Evolutionary conservation across 192 early-diverging fungal genomes (phyloP), one percentile per base, ranked within the genome.

Genomic region (Rhizoclosmatium globosum): DNA sequence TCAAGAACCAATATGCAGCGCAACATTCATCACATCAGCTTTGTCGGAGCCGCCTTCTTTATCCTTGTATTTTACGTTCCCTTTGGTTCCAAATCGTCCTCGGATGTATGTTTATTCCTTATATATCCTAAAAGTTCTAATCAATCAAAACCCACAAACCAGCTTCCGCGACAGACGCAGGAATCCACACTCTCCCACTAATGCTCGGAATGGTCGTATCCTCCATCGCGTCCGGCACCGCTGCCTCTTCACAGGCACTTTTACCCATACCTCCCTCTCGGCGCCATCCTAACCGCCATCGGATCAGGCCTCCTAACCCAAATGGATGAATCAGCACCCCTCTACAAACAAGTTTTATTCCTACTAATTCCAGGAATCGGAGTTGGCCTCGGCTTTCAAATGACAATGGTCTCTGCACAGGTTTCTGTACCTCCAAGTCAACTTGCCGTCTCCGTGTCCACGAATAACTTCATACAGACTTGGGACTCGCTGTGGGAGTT

Each of bases 61-160:
- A 38, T 71, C 17, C 56, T 74, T 21, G 57, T 79, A 19, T 83
- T 75, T 71, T 81, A 78, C 57, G n/a, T 47, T n/a, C 74, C 74
- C 1, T 17, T 84, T 90, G 79, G 19, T 94, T 95, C 81, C 89
- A 95, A 79, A 86, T 97, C 47, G 93, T 95, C 15, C 84, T 89
- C 46, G 92, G 88, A 19, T 43, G 71, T 70, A 15, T 19, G 68
- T 70, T 70, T 1, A 1, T 70, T 70, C 45, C n/a, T 1, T 70
- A 47, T 31, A 1, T 1, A n/a, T 70, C 42, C 2, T 45, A 81
- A 84, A 96, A 53, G 92, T 95, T 39, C 84, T 91, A 64, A 91
- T 88, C 41, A 90, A 92, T 66, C 38, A 13, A 13, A 31, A 66
- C 64, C 19, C 89, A n/a, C n/a, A n/a, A n/a, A n/a, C n/a, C n/a